Evolutionary conservation across 2,329 filamentous ascomycete species (phyloP).

Genomic region (Sporothrix euskadiensis): DNA sequence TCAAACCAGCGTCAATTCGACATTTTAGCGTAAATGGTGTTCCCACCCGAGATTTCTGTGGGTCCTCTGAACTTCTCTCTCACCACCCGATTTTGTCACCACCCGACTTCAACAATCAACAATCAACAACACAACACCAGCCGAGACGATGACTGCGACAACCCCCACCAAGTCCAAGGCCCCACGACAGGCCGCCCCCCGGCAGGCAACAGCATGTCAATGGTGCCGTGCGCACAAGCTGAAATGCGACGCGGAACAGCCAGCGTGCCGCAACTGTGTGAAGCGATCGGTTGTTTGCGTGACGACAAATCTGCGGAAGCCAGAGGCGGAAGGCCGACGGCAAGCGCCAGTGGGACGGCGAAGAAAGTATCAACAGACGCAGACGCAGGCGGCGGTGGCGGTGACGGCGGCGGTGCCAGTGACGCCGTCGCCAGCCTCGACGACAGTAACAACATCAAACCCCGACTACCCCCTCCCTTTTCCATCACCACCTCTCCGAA

Average conservation of each 20-base stretch:
- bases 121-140: neutral
- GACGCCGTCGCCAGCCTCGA: neutral
- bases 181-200: neutral
- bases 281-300: conserved; percentile 20
- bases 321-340: neutral
- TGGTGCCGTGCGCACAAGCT: conserved; percentile 30
- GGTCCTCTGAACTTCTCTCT: neutral
- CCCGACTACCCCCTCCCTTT: neutral
- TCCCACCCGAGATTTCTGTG: neutral
- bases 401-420: neutral
- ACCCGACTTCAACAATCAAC: neutral
- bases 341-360: conserved; percentile 20
- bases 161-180: neutral
- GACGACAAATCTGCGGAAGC: conserved; percentile 24
- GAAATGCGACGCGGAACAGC: conserved; percentile 28
- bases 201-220: conserved; percentile 27
- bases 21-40: neutral
- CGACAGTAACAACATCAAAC: neutral
- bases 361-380: neutral
- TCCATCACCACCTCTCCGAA: neutral
- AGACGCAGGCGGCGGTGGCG: neutral
- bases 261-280: conserved; percentile 26
- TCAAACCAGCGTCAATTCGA: neutral
- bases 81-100: neutral
- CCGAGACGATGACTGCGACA: neutral